Base-by-base conservation (phyloP, 2,329 filamentous ascomycete species). In the Beauveria australis region DNA sequence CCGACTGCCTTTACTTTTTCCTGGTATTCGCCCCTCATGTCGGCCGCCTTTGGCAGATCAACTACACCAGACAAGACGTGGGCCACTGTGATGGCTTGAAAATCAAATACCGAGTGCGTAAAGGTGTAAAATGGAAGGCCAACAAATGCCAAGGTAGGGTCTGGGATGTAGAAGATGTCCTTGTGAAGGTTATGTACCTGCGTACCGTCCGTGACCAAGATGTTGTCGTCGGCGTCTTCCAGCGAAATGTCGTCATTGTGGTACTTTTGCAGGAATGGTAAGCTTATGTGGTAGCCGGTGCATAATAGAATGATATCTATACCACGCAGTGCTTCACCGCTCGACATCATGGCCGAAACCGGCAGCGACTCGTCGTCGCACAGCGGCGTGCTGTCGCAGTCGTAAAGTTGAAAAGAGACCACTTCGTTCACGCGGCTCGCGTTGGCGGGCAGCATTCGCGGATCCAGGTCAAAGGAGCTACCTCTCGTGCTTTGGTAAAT, bases 131-230 rank as follows among this genome's bases (percentile, higher is more conserved):
- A 88, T 0, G 84, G 85, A 0, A 86, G 81, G 0, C 87, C 87
- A 19, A 89, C 74, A 63, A 89, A 89, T 0, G 78, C 74, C 0
- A 89, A 73, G 0, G 83, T 81, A 0, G 86, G 85, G 62, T 89
- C 86, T 0, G 79, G 79, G 48, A 89, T 88, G 70, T 89, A 89
- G 68, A 88, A 89, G 16, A 89, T 85, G 67, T 90, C 87, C 61
- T 83, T 83, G 74, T 89, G 83, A 1, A 89, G 74, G 64, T 89
- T 89, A 66, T 89, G 87, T 4, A 79, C 74, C 68, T 85, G 82
- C 14, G 78, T 78, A 2, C 87, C 87, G 49, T 89, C 84, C 0
- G 83, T 89, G 5, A 90, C 81, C 0, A 91, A 73, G 0, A 83
- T 70, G 0, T 69, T 73, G 0, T 83, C 77, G 43, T 79, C 75